These are phyloP conservation scores for Phytophthora colocasiae DNA, from an alignment of 352 stramenopile species.

Conservation along the genomic window DNA sequence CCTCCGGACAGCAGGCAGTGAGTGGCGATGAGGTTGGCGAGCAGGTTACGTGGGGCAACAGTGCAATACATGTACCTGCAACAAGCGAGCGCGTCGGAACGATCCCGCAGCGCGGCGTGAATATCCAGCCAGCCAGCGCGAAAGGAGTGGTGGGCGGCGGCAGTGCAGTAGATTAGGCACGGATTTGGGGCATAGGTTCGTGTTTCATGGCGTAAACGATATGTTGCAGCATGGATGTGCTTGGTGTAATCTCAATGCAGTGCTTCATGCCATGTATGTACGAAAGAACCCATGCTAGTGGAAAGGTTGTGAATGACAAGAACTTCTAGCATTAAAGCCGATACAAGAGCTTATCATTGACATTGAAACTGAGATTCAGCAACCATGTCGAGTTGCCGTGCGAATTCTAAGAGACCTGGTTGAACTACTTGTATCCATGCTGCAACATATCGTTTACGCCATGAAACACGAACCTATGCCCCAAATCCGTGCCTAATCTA, in stretches of 20 bases:
- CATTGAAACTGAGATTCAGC: no score
- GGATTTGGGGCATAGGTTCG: constrained; percentile 18
- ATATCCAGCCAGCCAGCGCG: constrained; percentile 6
- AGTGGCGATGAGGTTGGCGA: constrained; percentile 4
- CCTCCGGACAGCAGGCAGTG: constrained; percentile 10
- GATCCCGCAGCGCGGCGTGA: neutral
- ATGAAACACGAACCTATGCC: constrained; percentile 9
- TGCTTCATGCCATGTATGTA: no score
- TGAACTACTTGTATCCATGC: constrained; percentile 17
- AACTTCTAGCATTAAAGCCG: no score
- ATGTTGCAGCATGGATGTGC: constrained; percentile 12
- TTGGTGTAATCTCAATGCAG: no score
- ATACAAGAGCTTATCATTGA: no score
- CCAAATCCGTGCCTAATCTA: constrained; percentile 21
- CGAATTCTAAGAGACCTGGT: neutral
- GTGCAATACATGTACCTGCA: no score
- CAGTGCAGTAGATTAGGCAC: constrained; percentile 13
- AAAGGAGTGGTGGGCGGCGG: constrained; percentile 1
- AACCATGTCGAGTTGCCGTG: no score
- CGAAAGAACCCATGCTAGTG: no score
- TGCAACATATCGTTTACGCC: constrained; percentile 28
- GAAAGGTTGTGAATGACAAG: no score
- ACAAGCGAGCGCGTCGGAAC: neutral
- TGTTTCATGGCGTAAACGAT: constrained; percentile 25
- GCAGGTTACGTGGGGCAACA: no score